Conservation (phyloP, 805 yeast species). For the Debaryomyces castellii region DNA sequence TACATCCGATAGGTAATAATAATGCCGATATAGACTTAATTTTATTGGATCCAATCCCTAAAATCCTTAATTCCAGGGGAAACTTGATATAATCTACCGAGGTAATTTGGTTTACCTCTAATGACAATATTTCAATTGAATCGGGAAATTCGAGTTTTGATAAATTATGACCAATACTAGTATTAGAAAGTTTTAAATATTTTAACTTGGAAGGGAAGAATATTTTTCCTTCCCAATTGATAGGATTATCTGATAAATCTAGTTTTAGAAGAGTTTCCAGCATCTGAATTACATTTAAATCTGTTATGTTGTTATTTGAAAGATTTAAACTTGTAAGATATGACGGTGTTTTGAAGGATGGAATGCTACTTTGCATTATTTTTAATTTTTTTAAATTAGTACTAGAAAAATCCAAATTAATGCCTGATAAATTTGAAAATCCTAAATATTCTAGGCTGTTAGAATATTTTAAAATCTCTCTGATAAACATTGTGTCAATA, state of each 20-base stretch:
- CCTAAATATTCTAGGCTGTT: background rate
- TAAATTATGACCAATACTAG: conserved; percentile 12
- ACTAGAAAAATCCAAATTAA: background rate
- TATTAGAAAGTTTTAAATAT: conserved; percentile 13
- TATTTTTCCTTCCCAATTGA: conserved; percentile 11
- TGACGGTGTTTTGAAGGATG: background rate
- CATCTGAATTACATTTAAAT: conserved; percentile 3
- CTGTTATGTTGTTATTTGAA: conserved; percentile 7
- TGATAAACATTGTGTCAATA: background rate
- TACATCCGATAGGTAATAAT: conserved; percentile 11
- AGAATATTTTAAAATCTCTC: background rate
- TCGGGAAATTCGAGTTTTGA: conserved; percentile 13
- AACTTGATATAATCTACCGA: conserved; percentile 14
- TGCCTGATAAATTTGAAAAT: background rate
- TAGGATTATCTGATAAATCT: conserved; percentile 18
- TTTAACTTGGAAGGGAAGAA: conserved; percentile 12
- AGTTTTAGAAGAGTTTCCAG: conserved; percentile 10
- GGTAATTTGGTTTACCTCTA: conserved; percentile 18
- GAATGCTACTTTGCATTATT: background rate
- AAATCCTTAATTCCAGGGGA: conserved; percentile 11
- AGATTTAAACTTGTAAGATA: conserved; percentile 5
- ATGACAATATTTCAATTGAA: conserved; percentile 9
- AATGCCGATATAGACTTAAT: conserved; percentile 7
- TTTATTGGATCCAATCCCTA: conserved; percentile 19
- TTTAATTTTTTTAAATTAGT: background rate